Evolutionary conservation across 2,329 filamentous ascomycete genomes (phyloP), one percentile per base, ranked within the genome.

Genomic region (Ophiostoma populinum): DNA sequence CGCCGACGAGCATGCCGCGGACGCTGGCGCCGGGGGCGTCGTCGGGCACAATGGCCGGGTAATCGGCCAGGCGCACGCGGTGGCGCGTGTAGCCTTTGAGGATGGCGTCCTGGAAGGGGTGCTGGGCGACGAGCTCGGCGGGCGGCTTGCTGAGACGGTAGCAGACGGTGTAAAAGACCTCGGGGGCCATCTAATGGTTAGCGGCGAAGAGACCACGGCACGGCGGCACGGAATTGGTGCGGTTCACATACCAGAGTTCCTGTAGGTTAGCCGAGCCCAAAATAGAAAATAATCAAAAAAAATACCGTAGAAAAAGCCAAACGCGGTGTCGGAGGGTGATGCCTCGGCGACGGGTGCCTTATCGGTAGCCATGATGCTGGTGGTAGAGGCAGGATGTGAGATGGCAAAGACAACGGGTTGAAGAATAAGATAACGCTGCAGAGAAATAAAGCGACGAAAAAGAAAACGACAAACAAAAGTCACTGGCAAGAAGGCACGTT

Each of bases 81-180:
- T 64, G 67, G 20, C 87, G 80, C 35, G 71, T 73, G 57, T 79
- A 77, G 29, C 67, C 62, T 41, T 75, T 67, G 0, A 95, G 66
- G n/a, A 92, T 58, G 11, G 86, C 86, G 0, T 83, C 80, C 0
- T 63, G 64, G 51, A 83, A 72, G 1, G 55, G 68, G 42, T 70
- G 70, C 24, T 87, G 59, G 31, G 69, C 52, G 37, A 57, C 49
- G 24, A 67, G 52, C 53, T 62, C 48, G 53, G 66, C 24, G 49
- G 69, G 49, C 42, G 64, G 61, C 5, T 51, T 46, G 12, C 58
- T 53, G 7, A 57, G 56, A 44, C 74, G 70, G 56, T 86, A 81
- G 54, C 81, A 81, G 28, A 93, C 85, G 22, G 79, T 78, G 57
- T 80, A 78, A 46, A 95, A 82, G 47, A 95, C 75, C 49, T 79